Evolutionary conservation across 176 grass and related monocot species (phyloP).

Genomic region (Stipa capillata): DNA sequence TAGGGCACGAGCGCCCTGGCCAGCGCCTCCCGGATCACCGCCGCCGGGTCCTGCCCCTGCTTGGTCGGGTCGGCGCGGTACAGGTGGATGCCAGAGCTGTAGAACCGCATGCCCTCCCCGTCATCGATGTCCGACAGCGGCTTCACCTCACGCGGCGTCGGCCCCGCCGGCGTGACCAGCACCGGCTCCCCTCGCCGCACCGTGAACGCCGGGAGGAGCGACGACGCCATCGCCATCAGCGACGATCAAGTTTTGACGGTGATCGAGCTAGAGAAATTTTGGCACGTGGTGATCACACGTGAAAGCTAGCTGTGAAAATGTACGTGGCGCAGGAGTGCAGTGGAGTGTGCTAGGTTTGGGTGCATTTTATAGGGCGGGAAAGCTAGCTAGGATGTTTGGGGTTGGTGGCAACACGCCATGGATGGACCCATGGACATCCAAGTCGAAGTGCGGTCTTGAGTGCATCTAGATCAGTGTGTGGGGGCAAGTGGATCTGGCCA

Average conservation of each 20-base stretch:
- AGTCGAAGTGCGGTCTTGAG: not conserved
- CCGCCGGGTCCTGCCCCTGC: slow-evolving; percentile 19
- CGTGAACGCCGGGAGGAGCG: slow-evolving; percentile 32
- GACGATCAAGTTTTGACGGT: not conserved
- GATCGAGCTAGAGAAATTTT: not conserved
- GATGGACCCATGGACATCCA: not conserved
- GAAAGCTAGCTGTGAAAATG: not conserved
- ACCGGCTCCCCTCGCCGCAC: slow-evolving; percentile 32
- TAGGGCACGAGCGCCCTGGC: slow-evolving; percentile 58
- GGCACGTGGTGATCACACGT: not conserved
- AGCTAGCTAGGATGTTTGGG: not conserved
- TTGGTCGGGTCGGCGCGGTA: slow-evolving; percentile 37
- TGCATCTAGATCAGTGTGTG: not conserved
- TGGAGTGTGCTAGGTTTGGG: not conserved
- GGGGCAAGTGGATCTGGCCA: not conserved
- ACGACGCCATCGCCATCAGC: not conserved
- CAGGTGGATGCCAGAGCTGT: slow-evolving; percentile 43
- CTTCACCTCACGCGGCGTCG: slow-evolving; percentile 50
- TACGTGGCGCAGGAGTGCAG: not conserved
- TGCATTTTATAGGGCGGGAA: not conserved
- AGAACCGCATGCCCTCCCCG: slow-evolving; percentile 47
- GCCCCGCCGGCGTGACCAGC: slow-evolving; percentile 28
- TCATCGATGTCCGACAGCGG: slow-evolving; percentile 63
- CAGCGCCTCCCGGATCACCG: slow-evolving; percentile 45
- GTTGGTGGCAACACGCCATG: not conserved